A percentile compares a stretch with the other conserved stretches of the same genome.
Evolutionary conservation across 345 rosid species (phyloP).

Genomic region (Corchorus capsularis): DNA sequence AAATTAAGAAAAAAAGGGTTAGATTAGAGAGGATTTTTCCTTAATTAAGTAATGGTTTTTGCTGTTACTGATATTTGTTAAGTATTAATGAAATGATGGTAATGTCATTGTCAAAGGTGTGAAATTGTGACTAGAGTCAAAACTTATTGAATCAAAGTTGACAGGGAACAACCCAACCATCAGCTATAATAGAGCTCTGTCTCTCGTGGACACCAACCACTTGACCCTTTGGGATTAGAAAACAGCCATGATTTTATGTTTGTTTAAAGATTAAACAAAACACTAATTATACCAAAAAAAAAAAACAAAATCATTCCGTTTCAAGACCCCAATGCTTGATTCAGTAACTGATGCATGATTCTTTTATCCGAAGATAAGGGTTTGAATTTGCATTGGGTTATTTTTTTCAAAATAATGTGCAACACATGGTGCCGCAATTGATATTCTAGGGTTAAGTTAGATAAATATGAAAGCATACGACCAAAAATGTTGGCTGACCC

Average conservation of each 20-base stretch:
- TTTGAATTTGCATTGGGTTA: no score
- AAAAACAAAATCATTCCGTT: background rate
- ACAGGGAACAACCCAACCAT: background rate
- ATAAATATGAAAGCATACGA: constrained; percentile 3
- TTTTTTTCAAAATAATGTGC: background rate
- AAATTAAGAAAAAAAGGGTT: no score
- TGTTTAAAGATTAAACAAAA: background rate
- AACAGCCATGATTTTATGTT: background rate
- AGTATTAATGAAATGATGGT: constrained; percentile 15
- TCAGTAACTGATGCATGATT: no score
- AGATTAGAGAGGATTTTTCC: background rate
- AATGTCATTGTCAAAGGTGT: constrained; percentile 6
- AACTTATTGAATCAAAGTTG: constrained; percentile 9
- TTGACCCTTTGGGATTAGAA: background rate
- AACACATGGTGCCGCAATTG: constrained; percentile 7
- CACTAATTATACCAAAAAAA: no score
- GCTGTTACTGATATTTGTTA: background rate
- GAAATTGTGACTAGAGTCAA: constrained; percentile 3
- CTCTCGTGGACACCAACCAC: background rate
- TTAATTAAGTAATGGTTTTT: background rate
- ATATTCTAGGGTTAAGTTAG: background rate
- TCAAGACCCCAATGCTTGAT: no score
- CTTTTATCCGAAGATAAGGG: no score
- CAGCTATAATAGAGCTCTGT: background rate
- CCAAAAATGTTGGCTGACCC: background rate